Evolutionary conservation across 495 filamentous ascomycete genomes (phyloP).

Genomic region (Hyaloscypha variabilis): DNA sequence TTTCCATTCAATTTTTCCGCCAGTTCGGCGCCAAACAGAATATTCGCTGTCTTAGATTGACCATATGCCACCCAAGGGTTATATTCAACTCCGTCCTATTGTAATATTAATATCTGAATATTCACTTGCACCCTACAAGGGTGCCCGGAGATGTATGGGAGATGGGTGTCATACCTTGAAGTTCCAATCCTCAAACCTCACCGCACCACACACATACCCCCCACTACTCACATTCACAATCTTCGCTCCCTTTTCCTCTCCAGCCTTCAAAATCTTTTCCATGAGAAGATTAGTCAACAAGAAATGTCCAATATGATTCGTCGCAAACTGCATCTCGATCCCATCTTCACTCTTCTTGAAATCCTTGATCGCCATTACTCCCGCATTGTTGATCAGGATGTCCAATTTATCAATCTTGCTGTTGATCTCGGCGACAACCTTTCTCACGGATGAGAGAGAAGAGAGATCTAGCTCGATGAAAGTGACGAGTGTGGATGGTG

Average conservation of each 20-base stretch:
- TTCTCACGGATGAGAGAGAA: conserved; percentile 21
- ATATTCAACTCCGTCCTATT: conserved; percentile 32
- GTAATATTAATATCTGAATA: background rate
- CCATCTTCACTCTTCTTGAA: conserved; percentile 22
- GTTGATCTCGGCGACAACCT: conserved; percentile 34
- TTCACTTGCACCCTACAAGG: background rate
- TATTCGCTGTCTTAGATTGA: conserved; percentile 60
- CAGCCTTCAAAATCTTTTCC: conserved; percentile 1
- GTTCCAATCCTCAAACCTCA: conserved; percentile 25
- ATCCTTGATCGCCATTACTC: conserved; percentile 29
- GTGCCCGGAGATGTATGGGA: background rate
- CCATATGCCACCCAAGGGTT: conserved; percentile 49
- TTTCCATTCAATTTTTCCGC: conserved; percentile 25
- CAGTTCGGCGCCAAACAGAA: conserved; percentile 55
- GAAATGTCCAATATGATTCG: conserved; percentile 63
- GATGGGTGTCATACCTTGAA: conserved; percentile 11
- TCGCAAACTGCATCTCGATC: conserved; percentile 59
- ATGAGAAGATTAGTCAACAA: conserved; percentile 58
- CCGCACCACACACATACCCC: background rate
- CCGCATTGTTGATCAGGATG: conserved; percentile 37
- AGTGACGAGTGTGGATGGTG: background rate
- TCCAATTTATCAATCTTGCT: conserved; percentile 33
- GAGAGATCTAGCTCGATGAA: conserved; percentile 15
- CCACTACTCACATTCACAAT: conserved; percentile 18
- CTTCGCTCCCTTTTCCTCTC: background rate